A percentile compares a stretch with the other conserved stretches of the same genome.
phyloP scores from a whole-genome alignment of 257 asterid genomes.

The Solanum rostratum region DNA sequence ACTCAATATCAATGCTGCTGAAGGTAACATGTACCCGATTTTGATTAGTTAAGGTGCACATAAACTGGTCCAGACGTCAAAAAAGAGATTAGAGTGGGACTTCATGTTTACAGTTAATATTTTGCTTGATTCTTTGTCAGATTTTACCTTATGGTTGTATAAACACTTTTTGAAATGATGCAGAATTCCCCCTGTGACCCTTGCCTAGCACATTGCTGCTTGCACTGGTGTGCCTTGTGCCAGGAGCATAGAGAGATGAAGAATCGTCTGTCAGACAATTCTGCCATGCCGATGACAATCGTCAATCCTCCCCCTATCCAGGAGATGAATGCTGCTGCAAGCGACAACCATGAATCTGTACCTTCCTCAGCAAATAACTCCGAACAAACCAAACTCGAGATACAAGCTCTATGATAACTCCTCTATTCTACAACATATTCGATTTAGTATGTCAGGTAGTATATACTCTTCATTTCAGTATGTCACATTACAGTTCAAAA shows the following conservation, averaged over 20 bases:
- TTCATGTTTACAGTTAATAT: neutral
- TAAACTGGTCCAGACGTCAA: neutral
- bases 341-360: neutral
- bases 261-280: neutral
- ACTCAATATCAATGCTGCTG: neutral
- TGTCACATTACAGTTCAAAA: neutral
- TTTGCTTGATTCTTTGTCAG: neutral
- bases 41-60: neutral
- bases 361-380: neutral
- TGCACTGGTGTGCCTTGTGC: conserved; percentile 17
- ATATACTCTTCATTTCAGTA: neutral
- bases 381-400: neutral
- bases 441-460: neutral
- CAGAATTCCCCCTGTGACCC: conserved; percentile 12
- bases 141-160: neutral
- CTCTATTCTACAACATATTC: neutral
- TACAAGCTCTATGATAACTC: neutral
- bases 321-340: conserved; percentile 3
- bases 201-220: conserved; percentile 11
- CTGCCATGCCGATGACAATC: neutral
- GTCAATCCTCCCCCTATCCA: conserved; percentile 13
- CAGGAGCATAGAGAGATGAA: conserved; percentile 14
- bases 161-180: neutral
- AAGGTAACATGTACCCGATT: neutral
- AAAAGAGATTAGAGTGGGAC: neutral